phyloP scores from a whole-genome alignment of 306 rosid genomes.

The Lathyrus oleraceus region DNA sequence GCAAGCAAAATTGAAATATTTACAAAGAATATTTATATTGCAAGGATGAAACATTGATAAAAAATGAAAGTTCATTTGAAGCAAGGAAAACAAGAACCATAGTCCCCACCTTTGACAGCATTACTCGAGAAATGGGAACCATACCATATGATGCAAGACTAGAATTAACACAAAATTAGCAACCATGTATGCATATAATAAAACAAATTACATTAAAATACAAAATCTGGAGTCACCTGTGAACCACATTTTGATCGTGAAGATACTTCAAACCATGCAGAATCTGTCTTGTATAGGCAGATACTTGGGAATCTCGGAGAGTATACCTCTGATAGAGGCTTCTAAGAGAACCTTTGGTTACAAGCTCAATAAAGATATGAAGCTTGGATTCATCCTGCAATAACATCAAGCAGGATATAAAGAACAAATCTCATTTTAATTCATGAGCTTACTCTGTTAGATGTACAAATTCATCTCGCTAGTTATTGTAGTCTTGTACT shows the following conservation, averaged over 20 bases:
- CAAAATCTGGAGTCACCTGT: conserved; percentile 61
- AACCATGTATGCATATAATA: conserved; percentile 18
- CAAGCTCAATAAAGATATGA: conserved; percentile 86
- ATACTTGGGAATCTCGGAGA: conserved; percentile 82
- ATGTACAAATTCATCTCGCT: conserved; percentile 14
- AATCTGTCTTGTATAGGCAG: conserved; percentile 88
- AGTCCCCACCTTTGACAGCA: conserved; percentile 28
- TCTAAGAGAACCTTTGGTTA: conserved; percentile 85
- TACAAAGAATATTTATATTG: conserved; percentile 16
- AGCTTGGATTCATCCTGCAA: conserved; percentile 80
- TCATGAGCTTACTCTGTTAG: conserved; percentile 15
- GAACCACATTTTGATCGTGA: conserved; percentile 82
- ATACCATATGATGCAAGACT: conserved; percentile 16
- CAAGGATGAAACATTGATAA: neutral
- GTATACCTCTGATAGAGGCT: conserved; percentile 58
- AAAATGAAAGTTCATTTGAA: conserved; percentile 15
- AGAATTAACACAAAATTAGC: conserved; percentile 15
- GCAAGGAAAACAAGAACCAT: conserved; percentile 33
- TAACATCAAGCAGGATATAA: conserved; percentile 33
- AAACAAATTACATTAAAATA: neutral
- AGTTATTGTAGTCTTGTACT: neutral
- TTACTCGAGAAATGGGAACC: conserved; percentile 1
- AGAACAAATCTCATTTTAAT: conserved; percentile 27
- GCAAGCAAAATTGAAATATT: conserved; percentile 23
- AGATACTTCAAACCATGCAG: conserved; percentile 90